Evolutionary conservation across 208 protist species (phyloP).

Genomic region (Crithidia mellificae): DNA sequence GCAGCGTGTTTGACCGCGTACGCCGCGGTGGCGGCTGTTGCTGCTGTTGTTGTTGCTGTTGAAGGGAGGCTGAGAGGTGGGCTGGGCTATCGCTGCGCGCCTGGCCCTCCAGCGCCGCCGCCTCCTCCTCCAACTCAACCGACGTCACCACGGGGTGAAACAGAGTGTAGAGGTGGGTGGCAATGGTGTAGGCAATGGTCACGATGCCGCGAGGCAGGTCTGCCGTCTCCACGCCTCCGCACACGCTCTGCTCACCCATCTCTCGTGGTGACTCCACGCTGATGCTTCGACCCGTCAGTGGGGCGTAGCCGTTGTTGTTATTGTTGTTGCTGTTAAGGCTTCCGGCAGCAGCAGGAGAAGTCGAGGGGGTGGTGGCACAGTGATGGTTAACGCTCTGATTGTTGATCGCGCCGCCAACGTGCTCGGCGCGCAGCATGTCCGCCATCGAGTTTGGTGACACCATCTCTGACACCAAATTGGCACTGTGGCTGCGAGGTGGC

Average conservation of each 20-base stretch:
- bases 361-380: no score
- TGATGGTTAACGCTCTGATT: no score
- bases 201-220: slow-evolving; percentile 26
- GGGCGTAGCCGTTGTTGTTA: slow-evolving; percentile 5
- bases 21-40: slow-evolving; percentile 5
- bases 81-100: background rate
- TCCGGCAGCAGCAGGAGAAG: no score
- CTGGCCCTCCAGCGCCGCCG: background rate
- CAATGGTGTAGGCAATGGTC: slow-evolving; percentile 20
- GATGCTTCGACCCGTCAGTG: slow-evolving; percentile 4
- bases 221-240: slow-evolving; percentile 1
- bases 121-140: slow-evolving; percentile 22
- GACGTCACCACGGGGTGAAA: slow-evolving; percentile 17
- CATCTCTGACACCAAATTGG: slow-evolving; percentile 4
- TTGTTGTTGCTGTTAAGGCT: no score
- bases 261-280: slow-evolving; percentile 9
- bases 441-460: background rate
- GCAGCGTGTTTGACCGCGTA: background rate
- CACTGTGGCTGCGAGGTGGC: slow-evolving; percentile 1
- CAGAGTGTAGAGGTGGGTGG: slow-evolving; percentile 19
- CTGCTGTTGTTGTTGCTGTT: background rate
- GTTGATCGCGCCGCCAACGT: background rate
- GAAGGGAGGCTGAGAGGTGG: background rate
- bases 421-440: slow-evolving; percentile 9
- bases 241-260: slow-evolving; percentile 1